These are phyloP conservation scores for Podila epicladia DNA, from an alignment of 192 early-diverging fungal species.

Conservation along the genomic window DNA sequence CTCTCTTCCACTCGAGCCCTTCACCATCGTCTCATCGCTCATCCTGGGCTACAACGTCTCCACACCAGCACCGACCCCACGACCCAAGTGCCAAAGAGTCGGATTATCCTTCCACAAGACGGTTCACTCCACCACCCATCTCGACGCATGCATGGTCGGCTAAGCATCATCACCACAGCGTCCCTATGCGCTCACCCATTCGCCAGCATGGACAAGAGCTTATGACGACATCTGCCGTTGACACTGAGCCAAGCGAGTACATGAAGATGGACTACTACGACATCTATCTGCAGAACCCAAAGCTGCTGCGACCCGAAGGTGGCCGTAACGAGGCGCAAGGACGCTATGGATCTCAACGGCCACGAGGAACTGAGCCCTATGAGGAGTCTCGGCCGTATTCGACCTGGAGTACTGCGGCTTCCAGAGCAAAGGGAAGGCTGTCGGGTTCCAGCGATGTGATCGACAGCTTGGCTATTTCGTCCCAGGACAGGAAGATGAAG, in stretches of 20 bases:
- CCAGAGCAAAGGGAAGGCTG: too few relatives aligned
- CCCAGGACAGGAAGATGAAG: not conserved
- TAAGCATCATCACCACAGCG: slow-evolving; percentile 26
- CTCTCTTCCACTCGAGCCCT: not conserved
- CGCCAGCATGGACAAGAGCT: slow-evolving; percentile 27
- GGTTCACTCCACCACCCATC: slow-evolving; percentile 1
- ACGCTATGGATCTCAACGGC: not conserved
- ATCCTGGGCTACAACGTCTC: not conserved
- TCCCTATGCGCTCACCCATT: slow-evolving; percentile 32
- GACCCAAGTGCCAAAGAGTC: not conserved
- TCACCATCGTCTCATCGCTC: not conserved
- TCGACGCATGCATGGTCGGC: slow-evolving; percentile 17
- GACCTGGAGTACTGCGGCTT: not conserved
- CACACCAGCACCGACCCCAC: not conserved
- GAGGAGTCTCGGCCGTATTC: not conserved
- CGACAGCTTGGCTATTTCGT: not conserved
- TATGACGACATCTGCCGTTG: slow-evolving; percentile 21
- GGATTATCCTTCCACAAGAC: not conserved
- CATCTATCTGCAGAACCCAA: slow-evolving; percentile 36
- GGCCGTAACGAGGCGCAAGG: slow-evolving; percentile 23
- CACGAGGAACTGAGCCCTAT: slow-evolving; percentile 1
- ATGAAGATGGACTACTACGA: slow-evolving; percentile 43
- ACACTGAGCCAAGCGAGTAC: slow-evolving; percentile 21
- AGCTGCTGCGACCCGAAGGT: slow-evolving; percentile 29
- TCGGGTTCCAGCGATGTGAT: not conserved